Conservation (phyloP, 257 asterid species). For the Jaltomata sinuosa region DNA sequence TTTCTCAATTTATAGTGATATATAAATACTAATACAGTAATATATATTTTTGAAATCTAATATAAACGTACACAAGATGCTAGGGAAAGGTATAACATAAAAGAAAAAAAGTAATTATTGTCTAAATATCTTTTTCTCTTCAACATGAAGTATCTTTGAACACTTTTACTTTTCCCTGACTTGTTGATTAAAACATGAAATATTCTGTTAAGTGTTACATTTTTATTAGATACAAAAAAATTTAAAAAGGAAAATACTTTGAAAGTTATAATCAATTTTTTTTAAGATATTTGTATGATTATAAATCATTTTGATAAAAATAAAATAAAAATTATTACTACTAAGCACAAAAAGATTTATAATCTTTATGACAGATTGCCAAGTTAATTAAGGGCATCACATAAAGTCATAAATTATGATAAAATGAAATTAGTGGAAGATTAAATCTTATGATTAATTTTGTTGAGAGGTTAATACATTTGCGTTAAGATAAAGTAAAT, state of each 20-base stretch:
- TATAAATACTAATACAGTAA: no score
- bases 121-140: background rate
- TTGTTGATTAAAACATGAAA: background rate
- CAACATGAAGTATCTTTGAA: background rate
- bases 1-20: no score
- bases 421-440: no score
- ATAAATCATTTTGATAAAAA: background rate
- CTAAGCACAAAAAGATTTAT: no score
- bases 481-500: no score
- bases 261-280: background rate
- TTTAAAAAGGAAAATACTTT: background rate
- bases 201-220: background rate
- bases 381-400: no score
- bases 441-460: no score
- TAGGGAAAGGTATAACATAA: background rate
- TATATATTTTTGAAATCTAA: background rate
- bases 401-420: no score
- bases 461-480: no score
- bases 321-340: no score
- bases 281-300: background rate
- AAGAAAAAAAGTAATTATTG: background rate
- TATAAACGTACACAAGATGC: background rate
- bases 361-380: no score
- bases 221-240: background rate
- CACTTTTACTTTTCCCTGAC: background rate